Conservation (phyloP, 352 stramenopile genomes). For the Aphanomyces astaci region DNA sequence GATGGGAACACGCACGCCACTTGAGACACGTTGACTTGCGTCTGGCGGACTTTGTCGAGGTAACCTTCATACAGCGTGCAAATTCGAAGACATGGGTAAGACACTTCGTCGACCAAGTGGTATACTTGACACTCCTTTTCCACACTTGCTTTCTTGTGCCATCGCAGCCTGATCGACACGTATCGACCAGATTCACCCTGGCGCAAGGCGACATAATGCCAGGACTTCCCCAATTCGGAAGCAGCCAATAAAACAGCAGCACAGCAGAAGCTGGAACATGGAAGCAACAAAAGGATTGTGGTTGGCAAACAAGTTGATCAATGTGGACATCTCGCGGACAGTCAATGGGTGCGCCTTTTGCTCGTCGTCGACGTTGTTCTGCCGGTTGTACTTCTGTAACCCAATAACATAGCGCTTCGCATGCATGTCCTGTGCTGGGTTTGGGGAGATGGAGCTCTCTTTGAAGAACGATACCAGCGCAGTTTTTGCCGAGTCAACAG, state of each 20-base stretch:
- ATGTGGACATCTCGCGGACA: neutral
- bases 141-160: conserved; percentile 10
- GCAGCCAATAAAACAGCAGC: conserved; percentile 1
- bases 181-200: neutral
- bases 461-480: neutral
- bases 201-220: neutral
- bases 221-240: conserved; percentile 4
- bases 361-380: neutral
- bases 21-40: neutral
- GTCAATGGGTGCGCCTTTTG: neutral
- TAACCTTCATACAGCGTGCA: neutral
- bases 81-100: neutral
- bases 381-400: neutral
- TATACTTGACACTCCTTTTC: conserved; percentile 11
- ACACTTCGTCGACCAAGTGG: conserved; percentile 1
- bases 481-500: neutral
- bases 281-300: neutral
- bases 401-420: conserved; percentile 1
- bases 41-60: neutral
- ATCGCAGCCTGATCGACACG: neutral
- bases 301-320: neutral
- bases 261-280: conserved; percentile 10
- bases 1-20: conserved; percentile 3
- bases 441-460: neutral
- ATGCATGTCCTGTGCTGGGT: conserved; percentile 3